These are phyloP conservation scores for Didymella arachidicola DNA, from an alignment of 2,329 filamentous ascomycete species.

Conservation along the genomic window DNA sequence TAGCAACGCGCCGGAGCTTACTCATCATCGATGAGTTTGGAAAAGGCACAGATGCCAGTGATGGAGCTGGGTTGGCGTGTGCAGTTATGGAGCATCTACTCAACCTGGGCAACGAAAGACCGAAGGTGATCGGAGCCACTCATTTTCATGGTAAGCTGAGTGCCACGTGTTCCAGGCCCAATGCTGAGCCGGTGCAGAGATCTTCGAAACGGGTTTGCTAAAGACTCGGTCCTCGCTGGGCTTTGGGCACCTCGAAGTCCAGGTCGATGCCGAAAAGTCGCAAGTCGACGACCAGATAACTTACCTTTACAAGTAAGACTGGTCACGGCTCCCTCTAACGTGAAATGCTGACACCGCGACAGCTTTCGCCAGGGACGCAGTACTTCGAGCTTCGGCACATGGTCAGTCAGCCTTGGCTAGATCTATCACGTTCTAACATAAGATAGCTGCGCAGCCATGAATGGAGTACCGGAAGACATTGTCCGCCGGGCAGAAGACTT, in stretches of 20 bases:
- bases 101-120: constrained; percentile 56
- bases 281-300: constrained; percentile 69
- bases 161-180: constrained; percentile 50
- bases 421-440: constrained; percentile 3
- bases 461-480: constrained; percentile 77
- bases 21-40: constrained; percentile 94
- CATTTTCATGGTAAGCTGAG: constrained; percentile 66
- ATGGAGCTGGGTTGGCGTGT: constrained; percentile 70
- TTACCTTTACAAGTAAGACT: constrained; percentile 72
- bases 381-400: constrained; percentile 81
- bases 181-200: constrained; percentile 63
- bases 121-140: constrained; percentile 68
- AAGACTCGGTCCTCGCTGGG: constrained; percentile 58
- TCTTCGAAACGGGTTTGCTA: constrained; percentile 72
- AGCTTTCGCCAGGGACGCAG: constrained; percentile 70
- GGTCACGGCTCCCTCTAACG: neutral
- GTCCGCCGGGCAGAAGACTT: constrained; percentile 79
- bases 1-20: constrained; percentile 78
- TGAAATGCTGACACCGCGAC: constrained; percentile 20
- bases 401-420: constrained; percentile 45
- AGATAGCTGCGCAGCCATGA: constrained; percentile 78
- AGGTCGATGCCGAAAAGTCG: constrained; percentile 61
- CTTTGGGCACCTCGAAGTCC: constrained; percentile 77
- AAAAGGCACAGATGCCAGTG: constrained; percentile 70
- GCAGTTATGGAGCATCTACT: constrained; percentile 67